Percentiles rank a stretch among this genome's conserved stretches.
These are phyloP conservation scores for Cenchrus americanus DNA, from an alignment of 176 grass and related monocot genomes.

Conservation along the genomic window DNA sequence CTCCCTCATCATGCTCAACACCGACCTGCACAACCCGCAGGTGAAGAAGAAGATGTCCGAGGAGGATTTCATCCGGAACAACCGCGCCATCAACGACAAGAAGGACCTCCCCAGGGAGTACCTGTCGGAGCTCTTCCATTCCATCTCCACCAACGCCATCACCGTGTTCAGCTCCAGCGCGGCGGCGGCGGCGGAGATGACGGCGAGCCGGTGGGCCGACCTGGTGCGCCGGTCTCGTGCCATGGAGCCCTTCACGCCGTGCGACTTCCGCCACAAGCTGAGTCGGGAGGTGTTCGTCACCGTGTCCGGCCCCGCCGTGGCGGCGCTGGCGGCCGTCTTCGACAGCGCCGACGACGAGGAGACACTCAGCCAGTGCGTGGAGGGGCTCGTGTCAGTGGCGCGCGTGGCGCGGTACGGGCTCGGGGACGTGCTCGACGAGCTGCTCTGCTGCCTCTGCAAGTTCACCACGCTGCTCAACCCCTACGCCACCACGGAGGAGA, in stretches of 20 bases:
- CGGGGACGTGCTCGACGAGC: constrained; percentile 85
- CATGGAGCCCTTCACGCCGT: constrained; percentile 68
- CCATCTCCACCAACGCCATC: constrained; percentile 78
- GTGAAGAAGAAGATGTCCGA: constrained; percentile 98
- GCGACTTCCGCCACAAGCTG: constrained; percentile 90
- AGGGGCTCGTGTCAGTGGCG: constrained; percentile 78
- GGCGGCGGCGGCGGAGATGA: constrained; percentile 48
- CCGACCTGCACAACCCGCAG: constrained; percentile 93
- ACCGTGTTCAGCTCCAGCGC: constrained; percentile 53
- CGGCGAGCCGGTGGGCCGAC: constrained; percentile 58
- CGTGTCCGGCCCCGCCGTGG: constrained; percentile 70
- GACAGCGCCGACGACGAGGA: constrained; percentile 86
- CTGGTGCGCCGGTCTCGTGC: constrained; percentile 58
- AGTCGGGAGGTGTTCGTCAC: constrained; percentile 72
- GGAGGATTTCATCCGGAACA: constrained; percentile 98
- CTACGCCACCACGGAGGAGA: constrained; percentile 85
- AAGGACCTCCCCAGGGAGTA: constrained; percentile 86
- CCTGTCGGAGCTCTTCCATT: constrained; percentile 90
- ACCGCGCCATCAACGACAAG: constrained; percentile 73
- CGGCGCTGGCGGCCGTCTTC: constrained; percentile 79
- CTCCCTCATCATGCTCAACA: constrained; percentile 99
- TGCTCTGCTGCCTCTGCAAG: constrained; percentile 96
- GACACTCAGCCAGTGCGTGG: constrained; percentile 72
- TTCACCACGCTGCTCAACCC: constrained; percentile 93
- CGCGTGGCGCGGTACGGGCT: constrained; percentile 76